Evolutionary conservation across 768 basidiomycete species (phyloP), one percentile per base, ranked within the genome.

Genomic region (Leccinum ochraceum): DNA sequence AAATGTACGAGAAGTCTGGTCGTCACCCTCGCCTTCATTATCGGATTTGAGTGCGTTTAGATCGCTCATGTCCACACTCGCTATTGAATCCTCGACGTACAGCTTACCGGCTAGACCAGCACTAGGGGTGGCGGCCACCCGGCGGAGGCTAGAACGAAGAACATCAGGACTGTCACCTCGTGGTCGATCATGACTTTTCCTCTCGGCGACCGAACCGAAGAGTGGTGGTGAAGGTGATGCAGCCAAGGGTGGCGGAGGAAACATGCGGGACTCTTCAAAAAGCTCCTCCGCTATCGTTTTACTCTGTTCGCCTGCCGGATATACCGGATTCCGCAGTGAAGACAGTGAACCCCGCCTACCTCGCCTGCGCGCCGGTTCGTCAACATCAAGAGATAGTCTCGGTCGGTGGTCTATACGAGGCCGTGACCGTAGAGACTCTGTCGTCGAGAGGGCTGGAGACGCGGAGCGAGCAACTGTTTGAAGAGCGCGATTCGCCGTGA

Each of bases 401-500:
- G 65, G 61, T 16, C 58, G 60, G 17, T 67, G 65, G 42, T 62
- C 66, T 20, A 60, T 48, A 9, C 68, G 66, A 46, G 63, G 64
- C 17, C 58, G 63, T n/a, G 66, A 65, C 20, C 69, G 63, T 22
- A 48, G 60, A 17, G 61, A 61, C 34, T 66, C 70, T 0, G 54
- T 20, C 42, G 58, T 53, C 37, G 74, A 73, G 46, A 65, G 57
- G 3, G 66, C 62, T 10, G 68, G 71, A 26, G 72, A 74, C 2
- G 54, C 64, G 37, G 71, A 63, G 16, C 67, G 60, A 30, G 60
- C 28, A 16, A 16, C 50, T 1, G 69, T 69, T 46, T 71, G 70
- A 16, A 71, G 62, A 8, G 73, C 70, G 49, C 76, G 74, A 16
- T 78, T 75, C 73, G 78, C 44, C 81, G 76, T 20, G 77, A 75